A percentile compares a stretch with the other conserved stretches of the same genome.
Evolutionary conservation across 495 filamentous ascomycete species (phyloP).

Genomic region (Sordaria brevicollis): DNA sequence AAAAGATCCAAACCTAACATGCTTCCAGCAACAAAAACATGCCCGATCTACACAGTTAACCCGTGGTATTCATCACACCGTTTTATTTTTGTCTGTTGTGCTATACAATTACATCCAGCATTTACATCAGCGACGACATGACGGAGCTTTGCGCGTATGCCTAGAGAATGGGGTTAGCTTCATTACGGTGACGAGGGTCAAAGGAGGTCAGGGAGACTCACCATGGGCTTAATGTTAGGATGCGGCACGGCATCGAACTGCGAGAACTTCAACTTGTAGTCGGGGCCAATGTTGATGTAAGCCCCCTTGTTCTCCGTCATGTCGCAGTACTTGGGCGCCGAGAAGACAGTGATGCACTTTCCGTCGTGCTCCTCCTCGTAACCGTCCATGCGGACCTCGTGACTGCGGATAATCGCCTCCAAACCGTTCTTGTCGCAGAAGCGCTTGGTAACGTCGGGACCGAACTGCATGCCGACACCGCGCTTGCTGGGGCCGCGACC

Average conservation of each 20-base stretch:
- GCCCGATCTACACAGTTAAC: background rate
- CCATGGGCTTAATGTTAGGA: slow-evolving; percentile 91
- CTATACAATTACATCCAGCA: background rate
- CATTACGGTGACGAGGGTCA: slow-evolving; percentile 18
- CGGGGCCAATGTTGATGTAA: slow-evolving; percentile 92
- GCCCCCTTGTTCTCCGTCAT: slow-evolving; percentile 96
- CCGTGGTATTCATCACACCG: background rate
- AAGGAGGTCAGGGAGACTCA: slow-evolving; percentile 26
- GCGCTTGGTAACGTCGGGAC: slow-evolving; percentile 89
- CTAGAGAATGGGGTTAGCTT: slow-evolving; percentile 22
- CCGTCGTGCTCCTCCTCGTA: slow-evolving; percentile 98
- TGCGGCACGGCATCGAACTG: slow-evolving; percentile 96
- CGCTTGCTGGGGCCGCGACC: slow-evolving; percentile 93
- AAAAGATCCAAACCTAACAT: background rate
- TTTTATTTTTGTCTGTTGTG: background rate
- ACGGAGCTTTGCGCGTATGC: slow-evolving; percentile 75
- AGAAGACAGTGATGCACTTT: slow-evolving; percentile 98
- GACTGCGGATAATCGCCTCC: slow-evolving; percentile 89
- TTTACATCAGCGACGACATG: slow-evolving; percentile 48
- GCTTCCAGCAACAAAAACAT: background rate
- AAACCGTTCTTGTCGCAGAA: slow-evolving; percentile 96
- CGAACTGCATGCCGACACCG: slow-evolving; percentile 93
- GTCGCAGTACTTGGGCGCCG: slow-evolving; percentile 95
- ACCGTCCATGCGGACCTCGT: slow-evolving; percentile 95
- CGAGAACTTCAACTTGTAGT: slow-evolving; percentile 81